Evolutionary conservation across 768 basidiomycete species (phyloP), one percentile per base, ranked within the genome.

Genomic region (Kwoniella shandongensis): DNA sequence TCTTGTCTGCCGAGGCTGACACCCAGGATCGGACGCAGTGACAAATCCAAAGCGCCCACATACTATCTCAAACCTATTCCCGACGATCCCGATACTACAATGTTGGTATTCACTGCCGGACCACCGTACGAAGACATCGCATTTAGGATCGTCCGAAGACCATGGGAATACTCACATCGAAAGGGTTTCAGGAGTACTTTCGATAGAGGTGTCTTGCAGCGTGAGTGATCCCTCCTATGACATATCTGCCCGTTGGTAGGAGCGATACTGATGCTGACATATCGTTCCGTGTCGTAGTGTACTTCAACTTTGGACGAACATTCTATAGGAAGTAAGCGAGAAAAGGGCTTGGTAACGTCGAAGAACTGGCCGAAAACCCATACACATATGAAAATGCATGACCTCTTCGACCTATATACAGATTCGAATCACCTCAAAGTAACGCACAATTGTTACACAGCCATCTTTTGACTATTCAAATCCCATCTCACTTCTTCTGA

Each of bases 121-220:
- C 93, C 94, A 49, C 94, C 94, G 0, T 99, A 99, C 73, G 94
- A 99, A 78, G 96, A 98, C 65, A 93, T 98, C 61, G 96, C 96
- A 7, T 99, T 99, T 81, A 83, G 91, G 59, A 94, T 99, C 59
- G 94, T 99, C 57, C 91, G 96, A 69, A 83, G 91, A 51, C 92
- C 96, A 76, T 99, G 96, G 96, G 96, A 98, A 68, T 94, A 89
- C 77, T 93, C 91, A 36, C 93, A 98, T 61, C 54, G 60, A 58
- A 94, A 91, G 61, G 96, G 96, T 15, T 99, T 98, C 82, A 83
- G 92, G 46, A 91, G 90, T 74, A 91, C 89, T 67, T 99, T 98
- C 76, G 96, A 99, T 77, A 83, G 94, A 60, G 96, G 96, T 7
- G 96, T 96, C 67, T 77, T 99, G 29, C 96, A 93, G 32, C 80